Evolutionary conservation across 257 asterid genomes (phyloP).

Genomic region (Nicotiana benthamiana): DNA sequence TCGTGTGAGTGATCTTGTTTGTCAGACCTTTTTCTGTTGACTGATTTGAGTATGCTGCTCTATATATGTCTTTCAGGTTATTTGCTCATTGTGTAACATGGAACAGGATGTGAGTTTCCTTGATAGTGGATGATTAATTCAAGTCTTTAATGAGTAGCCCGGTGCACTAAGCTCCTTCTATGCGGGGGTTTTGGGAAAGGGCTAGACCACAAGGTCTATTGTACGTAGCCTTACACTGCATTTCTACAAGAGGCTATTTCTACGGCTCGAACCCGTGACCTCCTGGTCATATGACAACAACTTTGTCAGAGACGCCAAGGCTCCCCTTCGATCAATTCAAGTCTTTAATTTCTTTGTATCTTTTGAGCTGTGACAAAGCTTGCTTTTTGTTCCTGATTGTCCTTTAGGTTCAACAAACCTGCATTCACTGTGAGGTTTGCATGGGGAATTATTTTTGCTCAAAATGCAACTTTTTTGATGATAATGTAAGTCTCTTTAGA

Average conservation of each 20-base stretch:
- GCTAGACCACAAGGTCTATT: too few relatives aligned
- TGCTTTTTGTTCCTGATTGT: neutral
- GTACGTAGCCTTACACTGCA: too few relatives aligned
- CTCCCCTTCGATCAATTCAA: neutral
- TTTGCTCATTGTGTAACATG: constrained; percentile 45
- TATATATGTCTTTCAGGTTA: constrained; percentile 28
- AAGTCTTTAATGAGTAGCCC: neutral
- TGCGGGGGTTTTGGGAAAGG: too few relatives aligned
- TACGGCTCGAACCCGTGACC: too few relatives aligned
- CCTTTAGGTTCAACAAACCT: constrained; percentile 43
- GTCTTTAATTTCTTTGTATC: neutral
- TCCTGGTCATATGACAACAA: too few relatives aligned
- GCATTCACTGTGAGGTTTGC: constrained; percentile 45
- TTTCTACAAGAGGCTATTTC: too few relatives aligned
- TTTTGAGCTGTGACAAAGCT: neutral
- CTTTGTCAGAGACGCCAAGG: too few relatives aligned
- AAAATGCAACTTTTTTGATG: constrained; percentile 63
- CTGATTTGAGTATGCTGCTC: neutral
- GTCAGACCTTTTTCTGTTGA: neutral
- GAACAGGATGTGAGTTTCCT: constrained; percentile 57
- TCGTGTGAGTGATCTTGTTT: neutral
- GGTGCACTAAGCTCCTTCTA: too few relatives aligned
- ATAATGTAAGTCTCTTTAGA: constrained; percentile 38
- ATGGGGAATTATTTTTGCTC: constrained; percentile 62
- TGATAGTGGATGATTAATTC: neutral